Percentiles rank a stretch among this genome's conserved stretches.
Evolutionary conservation across 2,329 filamentous ascomycete species (phyloP).

Genomic region (Lachnellula suecica): DNA sequence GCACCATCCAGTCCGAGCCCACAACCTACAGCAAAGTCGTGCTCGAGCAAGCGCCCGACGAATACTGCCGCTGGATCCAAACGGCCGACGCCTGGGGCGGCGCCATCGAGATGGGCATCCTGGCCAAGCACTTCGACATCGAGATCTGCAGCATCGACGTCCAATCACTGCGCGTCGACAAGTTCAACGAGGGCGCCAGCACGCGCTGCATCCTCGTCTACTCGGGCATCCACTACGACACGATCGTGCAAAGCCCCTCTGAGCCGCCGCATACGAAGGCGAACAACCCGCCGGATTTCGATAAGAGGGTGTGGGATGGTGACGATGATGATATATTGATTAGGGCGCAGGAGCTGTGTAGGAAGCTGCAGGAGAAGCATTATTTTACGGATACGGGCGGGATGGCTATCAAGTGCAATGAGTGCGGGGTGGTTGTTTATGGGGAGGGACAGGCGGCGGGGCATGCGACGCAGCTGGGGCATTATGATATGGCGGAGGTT

Average conservation of each 20-base stretch:
- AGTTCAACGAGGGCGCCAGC: conserved; percentile 71
- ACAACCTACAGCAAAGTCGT: conserved; percentile 74
- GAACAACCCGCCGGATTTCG: conserved; percentile 67
- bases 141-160: conserved; percentile 88
- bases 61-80: conserved; percentile 82
- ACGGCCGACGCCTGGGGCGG: conserved; percentile 85
- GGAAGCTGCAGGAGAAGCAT: conserved; percentile 66
- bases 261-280: conserved; percentile 54
- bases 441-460: conserved; percentile 62
- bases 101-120: conserved; percentile 82
- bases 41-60: conserved; percentile 66
- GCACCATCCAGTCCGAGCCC: conserved; percentile 72
- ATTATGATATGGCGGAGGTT: conserved; percentile 58
- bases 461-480: conserved; percentile 62
- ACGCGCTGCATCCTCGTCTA: conserved; percentile 79
- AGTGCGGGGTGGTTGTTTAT: conserved; percentile 66
- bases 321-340: conserved; percentile 67
- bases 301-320: conserved; percentile 60
- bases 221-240: conserved; percentile 91
- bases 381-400: conserved; percentile 89
- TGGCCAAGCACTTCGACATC: conserved; percentile 80
- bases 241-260: conserved; percentile 72
- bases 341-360: conserved; percentile 63
- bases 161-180: conserved; percentile 63
- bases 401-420: conserved; percentile 76